Percentiles rank a stretch among this genome's conserved stretches.
These are phyloP conservation scores for Monosporascus sp. DNA, from an alignment of 2,329 filamentous ascomycete genomes.

Conservation along the genomic window DNA sequence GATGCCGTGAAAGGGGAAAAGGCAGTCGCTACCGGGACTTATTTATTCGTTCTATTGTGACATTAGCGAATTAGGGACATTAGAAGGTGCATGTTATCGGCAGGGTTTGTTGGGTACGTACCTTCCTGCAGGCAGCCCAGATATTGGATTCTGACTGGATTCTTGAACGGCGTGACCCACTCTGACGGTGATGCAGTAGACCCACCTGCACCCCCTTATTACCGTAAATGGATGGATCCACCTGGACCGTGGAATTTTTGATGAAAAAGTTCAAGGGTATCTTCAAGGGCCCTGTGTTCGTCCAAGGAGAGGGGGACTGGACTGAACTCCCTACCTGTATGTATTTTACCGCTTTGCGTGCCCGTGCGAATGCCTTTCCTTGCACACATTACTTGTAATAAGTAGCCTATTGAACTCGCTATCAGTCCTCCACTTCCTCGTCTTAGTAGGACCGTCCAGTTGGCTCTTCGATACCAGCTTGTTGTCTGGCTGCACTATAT, in stretches of 20 bases:
- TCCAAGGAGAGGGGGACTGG: not conserved
- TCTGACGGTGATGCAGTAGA: not conserved
- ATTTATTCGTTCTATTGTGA: slow-evolving; percentile 30
- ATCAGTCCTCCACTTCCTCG: no score
- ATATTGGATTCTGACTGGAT: not conserved
- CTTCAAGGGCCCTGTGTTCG: no score
- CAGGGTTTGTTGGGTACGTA: not conserved
- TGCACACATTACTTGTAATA: no score
- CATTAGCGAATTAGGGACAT: slow-evolving; percentile 17
- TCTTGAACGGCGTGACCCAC: not conserved
- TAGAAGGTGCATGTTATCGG: not conserved
- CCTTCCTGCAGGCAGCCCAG: not conserved
- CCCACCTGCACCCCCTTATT: not conserved
- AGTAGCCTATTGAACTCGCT: no score
- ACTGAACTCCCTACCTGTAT: no score
- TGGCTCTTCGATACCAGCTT: no score
- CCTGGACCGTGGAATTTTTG: not conserved
- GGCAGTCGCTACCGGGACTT: slow-evolving; percentile 25
- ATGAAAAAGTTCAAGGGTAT: not conserved
- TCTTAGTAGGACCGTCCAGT: no score
- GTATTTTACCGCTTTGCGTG: no score
- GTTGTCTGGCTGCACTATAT: no score
- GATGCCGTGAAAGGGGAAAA: slow-evolving; percentile 11
- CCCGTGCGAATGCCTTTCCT: no score
- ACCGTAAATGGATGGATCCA: not conserved